Evolutionary conservation across 306 rosid genomes (phyloP), one percentile per base, ranked within the genome.

Genomic region (Castanea mollissima): DNA sequence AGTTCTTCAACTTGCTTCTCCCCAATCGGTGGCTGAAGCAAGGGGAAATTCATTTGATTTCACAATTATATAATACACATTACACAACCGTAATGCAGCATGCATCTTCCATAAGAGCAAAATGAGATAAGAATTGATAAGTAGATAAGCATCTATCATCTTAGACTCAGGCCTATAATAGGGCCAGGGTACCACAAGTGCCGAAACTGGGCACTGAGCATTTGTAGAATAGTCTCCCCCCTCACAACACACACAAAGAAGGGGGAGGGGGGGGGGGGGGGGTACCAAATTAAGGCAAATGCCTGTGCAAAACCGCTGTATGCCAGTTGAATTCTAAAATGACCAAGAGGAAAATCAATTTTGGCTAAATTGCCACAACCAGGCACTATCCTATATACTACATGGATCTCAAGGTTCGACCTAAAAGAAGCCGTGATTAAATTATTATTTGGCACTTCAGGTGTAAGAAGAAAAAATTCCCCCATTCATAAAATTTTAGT

Each of bases 21-120:
- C 55, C 98, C 94, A 23, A 92, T 89, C 7, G 97, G 99, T 78
- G 98, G 99, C 98, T 95, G 86, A 67, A 85, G 62, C 82, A 86
- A 80, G 49, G 63, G 58, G 76, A 20, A 77, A 58, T 46, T 79
- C 65, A 76, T 56, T 23, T 2, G 29, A 71, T 62, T 80, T 79
- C 29, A 78, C 71, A 27, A 9, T 29, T 65, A 64, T 21, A 77
- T 69, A 70, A 71, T 31, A 76, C 21, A 35, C 9, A 35, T 31
- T 31, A 31, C 34, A 74, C 59, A 81, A 82, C 3, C 13, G 41
- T 25, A 64, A 80, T 20, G 75, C 76, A 63, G 44, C 25, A 71
- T 38, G 25, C 78, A 34, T 34, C 77, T 52, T 79, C 67, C 71
- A 21, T 12, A 60, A 68, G 32, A 23, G 2, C 1, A 13, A 19